Conservation (phyloP, 208 protist genomes). For the Crithidia thermophila region DNA sequence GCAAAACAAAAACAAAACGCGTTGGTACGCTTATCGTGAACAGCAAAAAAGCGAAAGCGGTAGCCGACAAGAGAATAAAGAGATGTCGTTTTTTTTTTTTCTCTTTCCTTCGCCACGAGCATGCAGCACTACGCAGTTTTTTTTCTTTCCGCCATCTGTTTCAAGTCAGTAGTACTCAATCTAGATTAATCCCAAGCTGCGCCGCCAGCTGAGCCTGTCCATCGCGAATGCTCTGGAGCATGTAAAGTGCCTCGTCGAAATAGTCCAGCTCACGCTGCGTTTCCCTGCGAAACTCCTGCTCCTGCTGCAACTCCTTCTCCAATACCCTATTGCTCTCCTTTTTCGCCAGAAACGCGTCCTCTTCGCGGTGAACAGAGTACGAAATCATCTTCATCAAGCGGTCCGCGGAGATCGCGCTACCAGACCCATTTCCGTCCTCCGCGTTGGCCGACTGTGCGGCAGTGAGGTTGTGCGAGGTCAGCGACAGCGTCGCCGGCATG, state of each 20-base stretch:
- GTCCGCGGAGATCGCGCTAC: conserved; percentile 26
- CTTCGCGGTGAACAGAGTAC: conserved; percentile 52
- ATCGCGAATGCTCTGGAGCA: conserved; percentile 20
- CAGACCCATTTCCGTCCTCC: conserved; percentile 11
- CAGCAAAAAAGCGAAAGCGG: too few relatives aligned
- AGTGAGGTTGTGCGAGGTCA: conserved; percentile 17
- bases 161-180: too few relatives aligned
- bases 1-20: too few relatives aligned
- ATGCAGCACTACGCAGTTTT: too few relatives aligned
- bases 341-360: conserved; percentile 54
- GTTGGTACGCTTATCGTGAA: too few relatives aligned
- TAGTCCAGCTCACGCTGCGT: conserved; percentile 35
- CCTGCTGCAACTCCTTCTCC: conserved; percentile 58
- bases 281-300: conserved; percentile 34
- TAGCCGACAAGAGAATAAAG: too few relatives aligned
- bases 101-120: too few relatives aligned
- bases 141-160: too few relatives aligned
- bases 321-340: conserved; percentile 75
- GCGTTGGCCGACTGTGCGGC: conserved; percentile 5
- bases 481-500: conserved; percentile 14
- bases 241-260: conserved; percentile 21
- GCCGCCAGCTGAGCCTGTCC: conserved; percentile 18
- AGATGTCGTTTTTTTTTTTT: background rate
- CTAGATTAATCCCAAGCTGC: conserved; percentile 1
- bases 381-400: conserved; percentile 64